phyloP scores from a whole-genome alignment of 345 rosid genomes.

The Eucalyptus pauciflora region DNA sequence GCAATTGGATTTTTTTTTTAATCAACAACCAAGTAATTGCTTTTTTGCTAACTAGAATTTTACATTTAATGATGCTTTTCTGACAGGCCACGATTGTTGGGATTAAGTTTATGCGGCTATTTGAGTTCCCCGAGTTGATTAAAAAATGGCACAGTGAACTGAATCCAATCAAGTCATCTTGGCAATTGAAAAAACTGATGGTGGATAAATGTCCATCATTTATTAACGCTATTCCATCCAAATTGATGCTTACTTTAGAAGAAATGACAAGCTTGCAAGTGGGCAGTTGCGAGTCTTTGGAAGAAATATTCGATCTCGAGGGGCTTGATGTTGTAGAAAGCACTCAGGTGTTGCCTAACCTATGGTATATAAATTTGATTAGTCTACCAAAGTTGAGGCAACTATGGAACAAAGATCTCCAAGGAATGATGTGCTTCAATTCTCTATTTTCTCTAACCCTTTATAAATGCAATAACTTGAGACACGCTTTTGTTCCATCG shows the following conservation, averaged over 20 bases:
- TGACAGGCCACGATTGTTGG: fast-evolving
- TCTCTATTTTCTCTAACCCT: fast-evolving
- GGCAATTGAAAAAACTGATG: fast-evolving
- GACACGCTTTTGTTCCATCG: not conserved
- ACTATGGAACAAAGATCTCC: not conserved
- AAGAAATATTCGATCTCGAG: not conserved
- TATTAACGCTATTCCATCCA: not conserved
- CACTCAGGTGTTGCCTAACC: fast-evolving
- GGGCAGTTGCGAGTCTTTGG: fast-evolving
- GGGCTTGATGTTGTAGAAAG: fast-evolving
- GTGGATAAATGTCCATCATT: not conserved
- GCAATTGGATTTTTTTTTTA: not conserved
- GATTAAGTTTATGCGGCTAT: not conserved
- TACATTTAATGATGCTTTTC: not conserved
- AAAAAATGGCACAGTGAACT: fast-evolving
- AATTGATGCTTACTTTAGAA: not conserved
- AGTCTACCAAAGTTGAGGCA: not conserved
- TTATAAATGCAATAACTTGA: not conserved
- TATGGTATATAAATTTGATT: fast-evolving
- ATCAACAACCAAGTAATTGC: not conserved
- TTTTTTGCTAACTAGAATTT: not conserved
- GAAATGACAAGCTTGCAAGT: not conserved
- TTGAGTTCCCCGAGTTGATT: not conserved
- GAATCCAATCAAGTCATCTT: not conserved
- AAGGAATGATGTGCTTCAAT: no score